Percentiles rank a stretch among this genome's conserved stretches.
These are phyloP conservation scores for Rhododendron simsii DNA, from an alignment of 148 eudicot genomes.

Conservation along the genomic window DNA sequence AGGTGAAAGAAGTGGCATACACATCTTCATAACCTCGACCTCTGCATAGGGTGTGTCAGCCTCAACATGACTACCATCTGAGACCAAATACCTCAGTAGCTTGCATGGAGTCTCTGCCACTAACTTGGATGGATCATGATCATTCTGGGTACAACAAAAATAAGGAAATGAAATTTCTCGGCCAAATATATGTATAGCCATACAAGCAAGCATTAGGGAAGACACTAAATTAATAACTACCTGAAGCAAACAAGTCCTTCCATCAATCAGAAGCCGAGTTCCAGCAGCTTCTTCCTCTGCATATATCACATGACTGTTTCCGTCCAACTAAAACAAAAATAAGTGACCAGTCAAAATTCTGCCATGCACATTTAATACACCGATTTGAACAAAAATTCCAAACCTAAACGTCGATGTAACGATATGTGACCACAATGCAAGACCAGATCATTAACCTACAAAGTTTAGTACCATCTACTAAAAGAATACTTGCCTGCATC, in stretches of 20 bases:
- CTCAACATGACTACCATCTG: constrained; percentile 88
- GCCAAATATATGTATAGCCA: constrained; percentile 12
- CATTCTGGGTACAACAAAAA: constrained; percentile 53
- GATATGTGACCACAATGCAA: not conserved
- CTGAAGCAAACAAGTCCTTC: constrained; percentile 99
- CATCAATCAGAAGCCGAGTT: constrained; percentile 99
- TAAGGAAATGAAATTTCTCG: constrained; percentile 7
- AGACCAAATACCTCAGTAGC: constrained; percentile 74
- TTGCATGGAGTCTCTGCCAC: constrained; percentile 99
- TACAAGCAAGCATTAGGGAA: constrained; percentile 8
- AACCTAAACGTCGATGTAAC: not conserved
- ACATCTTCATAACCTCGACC: constrained; percentile 99
- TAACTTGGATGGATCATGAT: constrained; percentile 97
- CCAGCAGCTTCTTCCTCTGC: constrained; percentile 99
- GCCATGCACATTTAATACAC: not conserved
- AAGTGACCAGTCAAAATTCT: constrained; percentile 13
- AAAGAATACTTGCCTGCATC: constrained; percentile 50
- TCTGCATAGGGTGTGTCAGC: constrained; percentile 97
- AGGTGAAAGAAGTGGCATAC: constrained; percentile 99
- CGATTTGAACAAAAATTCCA: not conserved
- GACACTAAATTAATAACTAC: constrained; percentile 25
- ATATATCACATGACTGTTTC: constrained; percentile 95
- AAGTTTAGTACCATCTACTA: not conserved
- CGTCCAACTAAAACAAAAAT: constrained; percentile 66
- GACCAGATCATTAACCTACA: not conserved